Base-by-base conservation (phyloP, 345 rosid genomes). In the Rhizophora mangle region DNA sequence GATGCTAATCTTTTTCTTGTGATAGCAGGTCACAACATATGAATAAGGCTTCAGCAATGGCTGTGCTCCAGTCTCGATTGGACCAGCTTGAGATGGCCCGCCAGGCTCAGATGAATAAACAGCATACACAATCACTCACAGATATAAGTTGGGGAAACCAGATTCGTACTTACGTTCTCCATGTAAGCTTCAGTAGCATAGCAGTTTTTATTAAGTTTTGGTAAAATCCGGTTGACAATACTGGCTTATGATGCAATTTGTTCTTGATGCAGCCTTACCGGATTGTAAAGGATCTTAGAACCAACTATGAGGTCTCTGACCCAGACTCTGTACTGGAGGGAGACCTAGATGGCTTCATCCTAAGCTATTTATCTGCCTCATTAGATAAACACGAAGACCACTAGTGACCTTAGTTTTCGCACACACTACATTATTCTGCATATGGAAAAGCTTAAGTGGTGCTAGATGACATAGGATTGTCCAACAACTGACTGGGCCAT, bases 101-200 rank as follows among this genome's bases (percentile, higher is more conserved):
- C 34, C 97, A 88, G 83, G 90, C 93, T 58, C 91, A 87, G 73
- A 86, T 92, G 89, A 91, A 94, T 19, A 84, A 96, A 0, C 86
- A 94, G 59, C 98, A 94, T 80, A 91, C 93, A 67, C 96, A 92
- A 53, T 95, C 99, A 63, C 87, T 95, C 34, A 87, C 96, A 0
- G 96, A 95, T 16, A 89, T 88, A 69, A 88, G 91, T 47, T 95
- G 97, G 97, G 99, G 97, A 70, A 89, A 88, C 72, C 99, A 95
- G 74, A 95, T 95, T 26, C 89, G 97, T 19, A 82, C 88, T 62
- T 95, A 89, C 22, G 99, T 95, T 63, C 91, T 91, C 64, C 97
- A 91, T 67, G 98, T 91, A 93, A 30, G 87, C 47, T 10, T 71
- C 46, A 1, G 7, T 26, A 18, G 62, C 61, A n/a, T 37, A 29